Base-by-base conservation (phyloP, 2,329 filamentous ascomycete species). In the Phialocephala subalpina region DNA sequence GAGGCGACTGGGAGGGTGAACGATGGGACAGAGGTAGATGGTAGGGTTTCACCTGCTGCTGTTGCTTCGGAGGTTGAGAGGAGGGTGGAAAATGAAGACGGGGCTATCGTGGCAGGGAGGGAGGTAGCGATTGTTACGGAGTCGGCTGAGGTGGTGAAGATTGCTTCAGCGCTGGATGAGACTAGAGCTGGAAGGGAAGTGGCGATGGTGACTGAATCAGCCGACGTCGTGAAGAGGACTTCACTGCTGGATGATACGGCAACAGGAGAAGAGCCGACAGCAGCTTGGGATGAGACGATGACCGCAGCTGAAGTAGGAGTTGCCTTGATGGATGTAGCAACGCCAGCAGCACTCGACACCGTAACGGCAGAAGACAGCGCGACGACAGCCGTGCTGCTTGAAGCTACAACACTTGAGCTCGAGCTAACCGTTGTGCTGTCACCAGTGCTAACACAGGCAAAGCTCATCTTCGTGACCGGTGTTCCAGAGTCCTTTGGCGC, bases 401-500 rank as follows among this genome's bases (percentile, higher is more conserved):
- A 49, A 55, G 27, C 52, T 11, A 55, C 27, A 33, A 55, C 52
- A 55, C 59, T 63, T 12, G 65, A 52, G 38, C 35, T 42, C 36
- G 33, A 42, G 38, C 5, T 42, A 9, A 9, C 22, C 1, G 55
- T 18, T 27, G 22, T 60, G n/a, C 47, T 27, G 27, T 63, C 67
- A n/a, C 60, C 60, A 25, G 59, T 62, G 67, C 58, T 61, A 27
- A 66, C 71, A 65, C 85, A 87, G 58, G 85, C 85, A 73, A 87
- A 87, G 63, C 82, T 85, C 67, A 87, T 85, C 71, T 82, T 80
- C 65, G 73, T 78, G 60, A 77, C 75, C 22, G 42, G 70, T 68
- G 72, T 76, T 33, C 67, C 67, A 57, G 73, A 67, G 47, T 65
- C 66, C 66, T 70, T 66, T 18, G 78, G 70, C 59, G 69, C 65